Conservation (phyloP, 1,284 basidiomycete species). For the Omphalotus olearius region DNA sequence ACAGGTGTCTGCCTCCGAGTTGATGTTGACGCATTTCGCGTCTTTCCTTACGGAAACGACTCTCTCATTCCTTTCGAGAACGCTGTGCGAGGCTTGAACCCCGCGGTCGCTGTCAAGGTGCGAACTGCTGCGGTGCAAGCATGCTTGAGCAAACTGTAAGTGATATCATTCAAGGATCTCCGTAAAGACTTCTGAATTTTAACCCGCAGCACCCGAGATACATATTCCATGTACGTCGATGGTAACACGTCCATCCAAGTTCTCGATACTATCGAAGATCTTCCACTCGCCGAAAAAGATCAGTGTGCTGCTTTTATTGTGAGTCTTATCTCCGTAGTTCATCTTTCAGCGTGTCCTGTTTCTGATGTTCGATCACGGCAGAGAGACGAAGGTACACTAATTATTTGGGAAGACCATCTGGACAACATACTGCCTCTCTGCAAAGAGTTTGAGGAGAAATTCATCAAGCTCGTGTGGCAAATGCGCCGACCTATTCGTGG, state of each 20-base stretch:
- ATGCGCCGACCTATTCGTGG: slow-evolving; percentile 41
- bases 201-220: slow-evolving; percentile 26
- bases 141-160: slow-evolving; percentile 35
- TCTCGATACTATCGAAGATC: slow-evolving; percentile 53
- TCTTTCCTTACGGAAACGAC: slow-evolving; percentile 68
- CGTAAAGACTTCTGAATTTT: no score
- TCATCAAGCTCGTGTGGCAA: slow-evolving; percentile 81
- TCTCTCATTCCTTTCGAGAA: slow-evolving; percentile 61
- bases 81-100: slow-evolving; percentile 6
- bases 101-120: slow-evolving; percentile 39
- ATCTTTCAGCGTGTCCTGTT: neutral
- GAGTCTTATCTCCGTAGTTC: slow-evolving; percentile 32
- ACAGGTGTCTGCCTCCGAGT: slow-evolving; percentile 67
- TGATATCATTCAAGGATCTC: no score
- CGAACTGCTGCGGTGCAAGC: slow-evolving; percentile 76
- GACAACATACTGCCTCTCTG: slow-evolving; percentile 63
- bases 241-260: slow-evolving; percentile 61
- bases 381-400: slow-evolving; percentile 44
- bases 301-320: slow-evolving; percentile 79
- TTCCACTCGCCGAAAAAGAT: slow-evolving; percentile 73
- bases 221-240: slow-evolving; percentile 52
- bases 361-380: neutral
- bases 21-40: slow-evolving; percentile 51
- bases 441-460: slow-evolving; percentile 67
- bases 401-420: slow-evolving; percentile 65